phyloP scores from a whole-genome alignment of 1,284 basidiomycete species.

The Tylopilus sp. region DNA sequence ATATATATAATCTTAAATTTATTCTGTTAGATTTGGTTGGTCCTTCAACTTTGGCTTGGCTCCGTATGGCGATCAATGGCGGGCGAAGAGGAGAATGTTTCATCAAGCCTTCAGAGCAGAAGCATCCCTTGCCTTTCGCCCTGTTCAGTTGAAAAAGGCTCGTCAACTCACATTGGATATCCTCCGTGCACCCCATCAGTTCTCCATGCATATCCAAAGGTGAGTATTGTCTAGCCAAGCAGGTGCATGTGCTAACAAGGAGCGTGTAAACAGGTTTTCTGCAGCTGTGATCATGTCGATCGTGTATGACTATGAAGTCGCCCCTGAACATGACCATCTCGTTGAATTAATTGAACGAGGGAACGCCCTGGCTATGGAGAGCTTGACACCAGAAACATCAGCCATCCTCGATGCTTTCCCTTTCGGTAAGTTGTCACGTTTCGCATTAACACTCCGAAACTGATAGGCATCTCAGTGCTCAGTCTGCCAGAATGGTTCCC shows the following conservation, averaged over 20 bases:
- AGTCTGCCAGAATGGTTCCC: slow-evolving; percentile 39
- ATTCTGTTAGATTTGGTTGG: slow-evolving; percentile 34
- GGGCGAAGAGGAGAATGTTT: slow-evolving; percentile 35
- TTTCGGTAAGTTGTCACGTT: slow-evolving; percentile 24
- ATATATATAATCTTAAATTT: too few relatives aligned
- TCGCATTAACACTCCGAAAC: too few relatives aligned
- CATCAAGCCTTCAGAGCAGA: slow-evolving; percentile 40
- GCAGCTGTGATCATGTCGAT: slow-evolving; percentile 34
- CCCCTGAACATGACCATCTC: slow-evolving; percentile 26
- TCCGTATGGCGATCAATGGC: slow-evolving; percentile 35
- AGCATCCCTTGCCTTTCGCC: slow-evolving; percentile 26
- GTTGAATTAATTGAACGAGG: slow-evolving; percentile 32
- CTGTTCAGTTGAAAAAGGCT: slow-evolving; percentile 33
- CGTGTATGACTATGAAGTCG: slow-evolving; percentile 38
- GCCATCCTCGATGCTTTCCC: slow-evolving; percentile 30
- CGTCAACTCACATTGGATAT: slow-evolving; percentile 31
- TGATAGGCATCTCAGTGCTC: slow-evolving; percentile 26
- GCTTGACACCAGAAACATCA: slow-evolving; percentile 33
- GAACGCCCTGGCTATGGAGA: slow-evolving; percentile 20
- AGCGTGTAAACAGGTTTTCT: slow-evolving; percentile 26
- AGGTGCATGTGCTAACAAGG: background rate
- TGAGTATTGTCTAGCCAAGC: background rate
- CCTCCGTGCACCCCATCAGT: slow-evolving; percentile 27
- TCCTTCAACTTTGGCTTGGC: slow-evolving; percentile 34
- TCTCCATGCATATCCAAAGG: slow-evolving; percentile 32